Evolutionary conservation across 2,329 filamentous ascomycete species (phyloP).

Genomic region (Ceratocystis colombiana): DNA sequence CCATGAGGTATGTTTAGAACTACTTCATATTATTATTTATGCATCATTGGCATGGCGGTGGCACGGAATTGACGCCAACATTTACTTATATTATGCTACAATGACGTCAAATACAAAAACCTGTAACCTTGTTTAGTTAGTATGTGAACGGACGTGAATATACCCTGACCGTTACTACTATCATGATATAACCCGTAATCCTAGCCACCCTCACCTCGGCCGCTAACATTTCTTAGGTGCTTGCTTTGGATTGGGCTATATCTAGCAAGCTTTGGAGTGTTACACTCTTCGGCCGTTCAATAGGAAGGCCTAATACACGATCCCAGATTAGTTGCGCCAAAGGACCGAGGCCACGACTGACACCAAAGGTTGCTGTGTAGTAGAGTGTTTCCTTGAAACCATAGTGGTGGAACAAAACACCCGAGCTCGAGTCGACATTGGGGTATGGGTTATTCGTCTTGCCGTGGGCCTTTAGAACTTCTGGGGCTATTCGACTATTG

Average conservation of each 20-base stretch:
- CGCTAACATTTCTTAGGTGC: neutral
- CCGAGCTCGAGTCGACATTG: constrained; percentile 88
- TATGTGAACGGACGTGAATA: no score
- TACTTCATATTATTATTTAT: neutral
- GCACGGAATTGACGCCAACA: neutral
- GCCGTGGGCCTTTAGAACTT: constrained; percentile 85
- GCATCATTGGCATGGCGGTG: neutral
- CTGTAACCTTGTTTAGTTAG: no score
- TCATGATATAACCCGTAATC: neutral
- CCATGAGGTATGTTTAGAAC: neutral
- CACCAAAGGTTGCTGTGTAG: constrained; percentile 68
- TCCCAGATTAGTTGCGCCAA: constrained; percentile 96
- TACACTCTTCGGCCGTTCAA: constrained; percentile 96
- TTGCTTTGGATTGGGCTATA: neutral
- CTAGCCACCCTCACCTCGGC: neutral
- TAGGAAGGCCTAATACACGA: constrained; percentile 81
- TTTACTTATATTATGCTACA: neutral
- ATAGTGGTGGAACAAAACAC: constrained; percentile 95
- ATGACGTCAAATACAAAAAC: neutral
- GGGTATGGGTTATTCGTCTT: constrained; percentile 98
- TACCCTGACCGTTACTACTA: no score
- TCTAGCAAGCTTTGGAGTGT: constrained; percentile 51
- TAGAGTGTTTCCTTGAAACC: constrained; percentile 96
- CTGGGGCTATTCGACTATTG: constrained; percentile 84
- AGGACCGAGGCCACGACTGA: constrained; percentile 66